phyloP scores from a whole-genome alignment of 1,284 basidiomycete genomes.

The Ceratobasidium papillatum region DNA sequence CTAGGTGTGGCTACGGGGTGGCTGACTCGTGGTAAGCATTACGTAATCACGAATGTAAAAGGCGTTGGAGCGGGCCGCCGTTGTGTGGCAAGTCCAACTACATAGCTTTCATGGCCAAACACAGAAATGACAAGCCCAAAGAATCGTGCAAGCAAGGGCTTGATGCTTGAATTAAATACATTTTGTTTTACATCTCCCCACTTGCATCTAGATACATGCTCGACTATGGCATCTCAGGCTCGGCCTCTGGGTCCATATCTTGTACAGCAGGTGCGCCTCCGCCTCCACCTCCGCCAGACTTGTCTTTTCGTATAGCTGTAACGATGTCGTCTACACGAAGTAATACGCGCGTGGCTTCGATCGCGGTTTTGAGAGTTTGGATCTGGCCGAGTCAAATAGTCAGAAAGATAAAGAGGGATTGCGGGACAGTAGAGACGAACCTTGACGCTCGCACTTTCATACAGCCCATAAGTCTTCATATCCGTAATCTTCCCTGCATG shows the following conservation, averaged over 20 bases:
- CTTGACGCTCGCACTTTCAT: slow-evolving; percentile 97
- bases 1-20: no score
- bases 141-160: no score
- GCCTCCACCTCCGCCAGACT: slow-evolving; percentile 57
- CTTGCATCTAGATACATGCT: neutral
- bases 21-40: no score
- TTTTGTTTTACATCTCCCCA: neutral
- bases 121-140: no score
- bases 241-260: slow-evolving; percentile 52
- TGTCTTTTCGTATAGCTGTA: slow-evolving; percentile 78
- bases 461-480: slow-evolving; percentile 94
- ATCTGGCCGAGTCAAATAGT: slow-evolving; percentile 60
- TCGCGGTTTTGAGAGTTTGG: slow-evolving; percentile 96
- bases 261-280: slow-evolving; percentile 62
- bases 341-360: slow-evolving; percentile 92
- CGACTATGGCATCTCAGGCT: slow-evolving; percentile 31
- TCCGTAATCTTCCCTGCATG: slow-evolving; percentile 95
- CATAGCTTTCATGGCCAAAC: no score
- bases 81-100: no score
- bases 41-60: no score
- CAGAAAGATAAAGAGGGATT: neutral
- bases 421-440: slow-evolving; percentile 52
- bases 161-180: neutral
- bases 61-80: no score
- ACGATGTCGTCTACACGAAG: slow-evolving; percentile 96